Percentiles rank a stretch among this genome's conserved stretches.
Conservation (phyloP, 768 basidiomycete species). For the Rhizopogon salebrosus region DNA sequence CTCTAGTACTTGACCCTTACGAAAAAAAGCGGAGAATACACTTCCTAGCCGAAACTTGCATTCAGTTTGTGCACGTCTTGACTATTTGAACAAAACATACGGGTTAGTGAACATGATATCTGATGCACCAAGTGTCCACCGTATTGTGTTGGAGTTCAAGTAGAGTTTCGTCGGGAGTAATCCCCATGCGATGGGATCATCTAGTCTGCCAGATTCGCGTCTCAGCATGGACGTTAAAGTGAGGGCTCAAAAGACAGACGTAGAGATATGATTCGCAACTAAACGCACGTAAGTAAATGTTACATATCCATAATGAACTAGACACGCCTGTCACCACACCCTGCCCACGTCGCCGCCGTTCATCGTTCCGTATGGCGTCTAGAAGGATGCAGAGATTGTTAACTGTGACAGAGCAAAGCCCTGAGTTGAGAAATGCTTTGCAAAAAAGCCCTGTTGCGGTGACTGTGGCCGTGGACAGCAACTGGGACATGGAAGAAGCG, state of each 20-base stretch:
- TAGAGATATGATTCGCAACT: conserved; percentile 95
- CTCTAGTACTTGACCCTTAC: conserved; percentile 86
- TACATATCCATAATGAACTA: background rate
- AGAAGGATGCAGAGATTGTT: conserved; percentile 63
- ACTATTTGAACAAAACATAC: conserved; percentile 38
- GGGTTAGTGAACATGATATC: conserved; percentile 95
- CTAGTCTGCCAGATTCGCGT: conserved; percentile 44
- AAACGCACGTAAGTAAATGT: conserved; percentile 5
- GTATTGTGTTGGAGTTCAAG: conserved; percentile 50
- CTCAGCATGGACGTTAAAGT: background rate
- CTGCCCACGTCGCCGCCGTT: conserved; percentile 39
- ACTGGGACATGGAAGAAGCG: conserved; percentile 28
- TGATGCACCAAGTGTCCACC: conserved; percentile 91
- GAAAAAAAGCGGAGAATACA: conserved; percentile 79
- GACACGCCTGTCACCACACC: conserved; percentile 71
- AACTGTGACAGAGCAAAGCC: conserved; percentile 64
- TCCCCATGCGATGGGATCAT: conserved; percentile 88
- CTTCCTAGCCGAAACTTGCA: conserved; percentile 39
- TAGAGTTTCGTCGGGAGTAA: conserved; percentile 65
- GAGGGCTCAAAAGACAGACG: conserved; percentile 42
- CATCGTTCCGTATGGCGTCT: conserved; percentile 49
- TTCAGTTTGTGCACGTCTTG: conserved; percentile 9
- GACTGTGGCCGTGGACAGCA: conserved; percentile 58
- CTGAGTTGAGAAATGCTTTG: conserved; percentile 70
- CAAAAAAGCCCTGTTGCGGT: conserved; percentile 68